phyloP scores from a whole-genome alignment of 23 red algal species.

The Gracilaria vermiculophylla region DNA sequence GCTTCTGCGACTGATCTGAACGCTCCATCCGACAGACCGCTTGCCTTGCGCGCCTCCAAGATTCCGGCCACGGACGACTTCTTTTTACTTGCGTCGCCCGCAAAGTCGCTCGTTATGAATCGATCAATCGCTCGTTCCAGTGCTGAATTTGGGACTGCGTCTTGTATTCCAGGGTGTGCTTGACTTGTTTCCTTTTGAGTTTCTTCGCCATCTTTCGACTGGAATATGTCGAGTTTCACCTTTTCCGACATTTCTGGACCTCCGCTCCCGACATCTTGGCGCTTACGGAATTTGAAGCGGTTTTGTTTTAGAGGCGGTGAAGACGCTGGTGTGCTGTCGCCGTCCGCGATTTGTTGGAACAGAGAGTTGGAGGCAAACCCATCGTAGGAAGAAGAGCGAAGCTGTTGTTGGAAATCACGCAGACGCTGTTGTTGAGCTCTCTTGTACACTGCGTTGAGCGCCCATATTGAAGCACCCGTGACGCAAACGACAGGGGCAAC shows the following conservation, averaged over 20 bases:
- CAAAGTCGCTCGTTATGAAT: constrained; percentile 13
- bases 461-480: constrained; percentile 18
- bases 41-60: not conserved
- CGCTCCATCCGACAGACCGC: constrained; percentile 31
- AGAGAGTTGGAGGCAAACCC: not conserved
- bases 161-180: not conserved
- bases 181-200: not conserved
- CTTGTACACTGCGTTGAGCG: constrained; percentile 6
- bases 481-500: constrained; percentile 36
- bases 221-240: constrained; percentile 54
- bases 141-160: constrained; percentile 33
- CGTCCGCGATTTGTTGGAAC: not conserved
- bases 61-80: not conserved
- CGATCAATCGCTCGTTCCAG: constrained; percentile 25
- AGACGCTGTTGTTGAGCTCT: constrained; percentile 48
- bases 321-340: not conserved
- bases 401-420: constrained; percentile 68
- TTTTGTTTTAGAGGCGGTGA: not conserved
- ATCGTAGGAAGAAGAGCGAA: constrained; percentile 30
- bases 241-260: constrained; percentile 27
- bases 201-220: not conserved
- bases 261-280: not conserved
- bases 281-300: constrained; percentile 55
- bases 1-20: constrained; percentile 8
- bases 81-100: not conserved